A percentile compares a stretch with the other conserved stretches of the same genome.
Evolutionary conservation across 2,329 filamentous ascomycete genomes (phyloP).

Genomic region (Botrytis fragariae): DNA sequence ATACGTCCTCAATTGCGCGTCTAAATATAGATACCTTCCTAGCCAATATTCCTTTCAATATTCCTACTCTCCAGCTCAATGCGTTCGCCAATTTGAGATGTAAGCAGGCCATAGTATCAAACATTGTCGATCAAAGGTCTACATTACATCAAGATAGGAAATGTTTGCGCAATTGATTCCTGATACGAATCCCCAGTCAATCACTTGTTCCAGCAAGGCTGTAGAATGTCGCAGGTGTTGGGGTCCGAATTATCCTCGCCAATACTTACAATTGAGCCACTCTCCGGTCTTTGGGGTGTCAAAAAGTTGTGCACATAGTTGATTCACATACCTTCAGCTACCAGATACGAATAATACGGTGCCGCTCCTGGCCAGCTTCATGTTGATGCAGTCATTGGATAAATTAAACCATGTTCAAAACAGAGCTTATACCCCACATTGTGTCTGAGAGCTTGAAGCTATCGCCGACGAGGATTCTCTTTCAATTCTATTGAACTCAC

Average conservation of each 20-base stretch:
- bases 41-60: conserved; percentile 11
- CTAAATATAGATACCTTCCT: not conserved
- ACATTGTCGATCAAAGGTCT: not conserved
- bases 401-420: not conserved
- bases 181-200: not conserved
- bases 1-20: not conserved
- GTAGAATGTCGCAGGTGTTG: not conserved
- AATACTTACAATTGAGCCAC: not conserved
- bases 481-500: not conserved
- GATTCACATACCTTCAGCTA: not conserved
- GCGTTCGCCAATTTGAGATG: not conserved
- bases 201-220: not conserved
- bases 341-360: not conserved
- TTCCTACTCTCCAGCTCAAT: not conserved
- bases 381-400: not conserved
- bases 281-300: not conserved
- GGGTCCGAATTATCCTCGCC: not conserved
- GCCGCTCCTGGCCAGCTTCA: not conserved
- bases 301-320: not conserved
- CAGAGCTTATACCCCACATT: not conserved
- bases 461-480: not conserved
- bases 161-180: not conserved
- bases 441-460: not conserved
- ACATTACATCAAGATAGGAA: not conserved
- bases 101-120: not conserved